These are phyloP conservation scores for Microdochium nivale DNA, from an alignment of 2,329 filamentous ascomycete species.

Conservation along the genomic window DNA sequence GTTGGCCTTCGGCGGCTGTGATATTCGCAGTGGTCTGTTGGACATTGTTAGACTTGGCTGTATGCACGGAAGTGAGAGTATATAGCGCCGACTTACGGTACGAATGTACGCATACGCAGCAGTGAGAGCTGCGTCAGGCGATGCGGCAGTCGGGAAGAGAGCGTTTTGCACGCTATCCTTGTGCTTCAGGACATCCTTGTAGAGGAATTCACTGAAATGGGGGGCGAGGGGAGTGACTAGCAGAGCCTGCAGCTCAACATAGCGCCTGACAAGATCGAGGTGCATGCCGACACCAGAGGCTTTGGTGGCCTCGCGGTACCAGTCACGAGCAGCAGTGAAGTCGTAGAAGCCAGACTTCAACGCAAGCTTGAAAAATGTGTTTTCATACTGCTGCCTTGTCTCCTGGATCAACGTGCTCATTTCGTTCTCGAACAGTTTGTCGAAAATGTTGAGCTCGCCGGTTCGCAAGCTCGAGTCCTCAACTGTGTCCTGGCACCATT, in stretches of 20 bases:
- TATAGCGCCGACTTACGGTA: conserved; percentile 1
- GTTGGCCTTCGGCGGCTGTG: conserved; percentile 73
- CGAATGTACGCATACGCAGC: conserved; percentile 80
- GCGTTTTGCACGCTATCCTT: conserved; percentile 69
- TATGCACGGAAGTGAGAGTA: neutral
- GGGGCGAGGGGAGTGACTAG: conserved; percentile 78
- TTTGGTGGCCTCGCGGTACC: conserved; percentile 76
- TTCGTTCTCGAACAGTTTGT: conserved; percentile 88
- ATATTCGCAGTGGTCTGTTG: conserved; percentile 63
- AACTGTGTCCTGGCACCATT: conserved; percentile 85
- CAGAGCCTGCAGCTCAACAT: conserved; percentile 79
- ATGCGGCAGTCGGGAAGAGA: conserved; percentile 61
- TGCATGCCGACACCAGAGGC: conserved; percentile 81
- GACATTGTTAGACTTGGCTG: neutral
- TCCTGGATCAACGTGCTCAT: conserved; percentile 77
- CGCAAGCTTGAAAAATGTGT: conserved; percentile 78
- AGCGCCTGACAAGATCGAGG: conserved; percentile 66
- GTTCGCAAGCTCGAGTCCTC: conserved; percentile 67
- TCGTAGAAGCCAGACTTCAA: conserved; percentile 84
- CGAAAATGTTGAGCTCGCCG: conserved; percentile 69
- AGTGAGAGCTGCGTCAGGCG: conserved; percentile 57
- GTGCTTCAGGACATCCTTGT: conserved; percentile 82
- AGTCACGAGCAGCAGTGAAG: conserved; percentile 78
- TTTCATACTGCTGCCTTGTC: conserved; percentile 68
- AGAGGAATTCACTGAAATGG: conserved; percentile 92